Evolutionary conservation across 306 rosid genomes (phyloP).

Genomic region (Malus sieversii): DNA sequence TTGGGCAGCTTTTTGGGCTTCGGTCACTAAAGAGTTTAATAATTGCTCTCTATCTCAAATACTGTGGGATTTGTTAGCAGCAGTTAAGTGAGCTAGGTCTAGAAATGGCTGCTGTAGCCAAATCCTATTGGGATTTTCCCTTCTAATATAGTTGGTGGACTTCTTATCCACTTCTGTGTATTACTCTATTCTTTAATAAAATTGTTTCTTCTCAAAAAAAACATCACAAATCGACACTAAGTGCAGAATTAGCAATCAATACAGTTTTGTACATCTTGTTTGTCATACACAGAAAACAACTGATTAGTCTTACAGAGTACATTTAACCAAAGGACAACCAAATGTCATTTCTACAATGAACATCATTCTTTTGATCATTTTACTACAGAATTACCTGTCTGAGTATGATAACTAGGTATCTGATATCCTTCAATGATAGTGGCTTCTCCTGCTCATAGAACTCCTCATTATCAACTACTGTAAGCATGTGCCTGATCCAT

Average conservation of each 20-base stretch:
- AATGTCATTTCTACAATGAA: background rate
- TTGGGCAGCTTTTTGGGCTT: too few species aligned
- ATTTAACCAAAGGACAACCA: background rate
- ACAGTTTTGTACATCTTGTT: background rate
- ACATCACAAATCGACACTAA: background rate
- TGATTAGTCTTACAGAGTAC: background rate
- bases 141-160: too few species aligned
- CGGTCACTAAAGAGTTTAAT: too few species aligned
- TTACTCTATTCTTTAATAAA: too few species aligned
- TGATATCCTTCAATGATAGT: conserved; percentile 71
- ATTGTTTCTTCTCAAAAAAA: too few species aligned
- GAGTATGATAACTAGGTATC: conserved; percentile 67
- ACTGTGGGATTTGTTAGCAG: too few species aligned
- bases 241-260: background rate
- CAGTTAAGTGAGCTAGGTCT: too few species aligned
- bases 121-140: too few species aligned
- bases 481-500: conserved; percentile 84
- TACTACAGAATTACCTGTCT: conserved; percentile 63
- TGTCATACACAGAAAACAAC: background rate
- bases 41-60: too few species aligned
- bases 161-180: too few species aligned
- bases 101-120: too few species aligned
- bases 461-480: conserved; percentile 88
- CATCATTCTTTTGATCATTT: background rate
- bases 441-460: conserved; percentile 98